These are phyloP conservation scores for Seminavis robusta DNA, from an alignment of 108 stramenopile species.

Conservation along the genomic window DNA sequence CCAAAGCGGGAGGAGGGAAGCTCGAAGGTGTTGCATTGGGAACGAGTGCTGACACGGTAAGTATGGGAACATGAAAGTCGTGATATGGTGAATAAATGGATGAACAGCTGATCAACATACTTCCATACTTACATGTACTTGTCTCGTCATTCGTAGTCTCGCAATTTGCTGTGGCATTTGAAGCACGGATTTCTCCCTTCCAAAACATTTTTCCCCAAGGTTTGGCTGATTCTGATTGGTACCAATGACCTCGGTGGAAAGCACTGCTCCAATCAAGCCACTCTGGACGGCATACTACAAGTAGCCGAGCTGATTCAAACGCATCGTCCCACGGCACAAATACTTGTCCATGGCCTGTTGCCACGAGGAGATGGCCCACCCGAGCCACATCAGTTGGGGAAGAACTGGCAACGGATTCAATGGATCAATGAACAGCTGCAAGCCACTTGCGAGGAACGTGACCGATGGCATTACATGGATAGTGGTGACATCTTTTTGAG, in stretches of 20 bases:
- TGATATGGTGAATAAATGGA: no score
- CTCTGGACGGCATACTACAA: slow-evolving; percentile 3
- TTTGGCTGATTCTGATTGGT: slow-evolving; percentile 6
- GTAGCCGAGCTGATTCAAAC: slow-evolving; percentile 3
- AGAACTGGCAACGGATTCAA: neutral
- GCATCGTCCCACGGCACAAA: slow-evolving; percentile 2
- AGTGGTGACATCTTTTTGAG: neutral
- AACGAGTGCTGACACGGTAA: no score
- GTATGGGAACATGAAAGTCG: no score
- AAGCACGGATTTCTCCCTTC: neutral
- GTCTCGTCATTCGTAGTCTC: no score
- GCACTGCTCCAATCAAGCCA: neutral
- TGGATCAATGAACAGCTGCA: neutral
- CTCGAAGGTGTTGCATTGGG: no score
- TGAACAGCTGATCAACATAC: no score
- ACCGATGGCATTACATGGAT: slow-evolving; percentile 5
- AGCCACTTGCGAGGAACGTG: neutral
- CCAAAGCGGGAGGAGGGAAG: no score
- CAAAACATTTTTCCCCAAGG: neutral
- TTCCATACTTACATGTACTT: no score
- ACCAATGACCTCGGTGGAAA: slow-evolving; percentile 8
- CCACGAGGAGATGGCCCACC: slow-evolving; percentile 4
- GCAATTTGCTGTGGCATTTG: neutral
- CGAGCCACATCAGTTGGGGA: neutral
- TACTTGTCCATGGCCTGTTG: slow-evolving; percentile 6